Conservation (phyloP, 2,329 filamentous ascomycete genomes). For the Stemphylium beticola region DNA sequence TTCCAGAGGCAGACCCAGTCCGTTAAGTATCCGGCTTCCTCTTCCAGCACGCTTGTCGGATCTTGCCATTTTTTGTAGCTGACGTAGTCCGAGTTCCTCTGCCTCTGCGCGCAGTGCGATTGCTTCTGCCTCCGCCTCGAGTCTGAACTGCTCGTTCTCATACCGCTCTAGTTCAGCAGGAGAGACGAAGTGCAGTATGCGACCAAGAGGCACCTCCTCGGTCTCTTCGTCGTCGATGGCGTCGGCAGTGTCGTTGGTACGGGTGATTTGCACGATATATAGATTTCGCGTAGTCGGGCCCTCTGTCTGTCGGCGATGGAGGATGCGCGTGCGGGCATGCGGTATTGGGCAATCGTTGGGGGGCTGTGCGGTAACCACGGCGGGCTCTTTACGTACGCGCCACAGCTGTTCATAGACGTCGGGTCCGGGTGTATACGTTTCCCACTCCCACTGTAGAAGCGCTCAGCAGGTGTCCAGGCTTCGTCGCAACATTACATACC, state of each 20-base stretch:
- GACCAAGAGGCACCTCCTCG: slow-evolving; percentile 34
- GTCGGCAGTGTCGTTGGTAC: background rate
- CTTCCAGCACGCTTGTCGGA: slow-evolving; percentile 6
- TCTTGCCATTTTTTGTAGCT: slow-evolving; percentile 35
- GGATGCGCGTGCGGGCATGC: slow-evolving; percentile 37
- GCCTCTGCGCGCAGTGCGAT: slow-evolving; percentile 25
- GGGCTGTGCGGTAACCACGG: slow-evolving; percentile 32
- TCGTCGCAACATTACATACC: slow-evolving; percentile 13
- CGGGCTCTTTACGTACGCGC: slow-evolving; percentile 36
- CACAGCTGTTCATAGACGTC: slow-evolving; percentile 40
- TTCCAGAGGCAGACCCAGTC: slow-evolving; percentile 12
- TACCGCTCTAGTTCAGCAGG: slow-evolving; percentile 40
- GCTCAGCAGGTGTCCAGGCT: slow-evolving; percentile 1
- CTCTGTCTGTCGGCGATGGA: slow-evolving; percentile 36
- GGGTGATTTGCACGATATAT: slow-evolving; percentile 33
- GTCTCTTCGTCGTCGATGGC: slow-evolving; percentile 12
- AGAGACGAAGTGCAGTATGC: slow-evolving; percentile 40
- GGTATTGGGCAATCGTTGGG: slow-evolving; percentile 35
- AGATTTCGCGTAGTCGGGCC: slow-evolving; percentile 31
- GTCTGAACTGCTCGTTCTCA: slow-evolving; percentile 40
- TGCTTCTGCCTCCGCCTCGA: slow-evolving; percentile 37
- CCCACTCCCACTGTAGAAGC: slow-evolving; percentile 36
- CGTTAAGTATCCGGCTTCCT: slow-evolving; percentile 20
- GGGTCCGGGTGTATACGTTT: slow-evolving; percentile 34
- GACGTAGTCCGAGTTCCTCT: slow-evolving; percentile 24